Conservation (phyloP, 805 yeast species). For the Candida boleticola region DNA sequence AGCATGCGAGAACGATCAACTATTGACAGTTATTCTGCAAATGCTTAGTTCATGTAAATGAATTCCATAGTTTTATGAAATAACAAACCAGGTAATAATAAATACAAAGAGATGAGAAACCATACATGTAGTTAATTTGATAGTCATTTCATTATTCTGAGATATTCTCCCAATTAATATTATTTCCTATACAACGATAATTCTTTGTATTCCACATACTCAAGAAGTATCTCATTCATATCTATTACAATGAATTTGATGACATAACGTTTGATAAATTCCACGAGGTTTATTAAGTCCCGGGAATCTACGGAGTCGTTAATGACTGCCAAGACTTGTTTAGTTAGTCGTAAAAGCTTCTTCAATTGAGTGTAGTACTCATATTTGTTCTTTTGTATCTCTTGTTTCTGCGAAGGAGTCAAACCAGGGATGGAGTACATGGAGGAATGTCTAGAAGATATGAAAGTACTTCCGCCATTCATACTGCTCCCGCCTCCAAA, state of each 20-base stretch:
- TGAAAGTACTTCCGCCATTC: background rate
- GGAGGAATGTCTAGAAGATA: conserved; percentile 3
- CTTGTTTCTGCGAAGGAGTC: conserved; percentile 22
- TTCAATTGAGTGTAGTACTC: conserved; percentile 33
- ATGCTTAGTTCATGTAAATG: conserved; percentile 83
- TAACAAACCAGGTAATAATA: background rate
- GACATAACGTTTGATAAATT: conserved; percentile 32
- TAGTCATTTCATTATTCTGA: too few species aligned
- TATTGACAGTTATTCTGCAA: conserved; percentile 82
- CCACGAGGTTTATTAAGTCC: conserved; percentile 27
- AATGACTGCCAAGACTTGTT: conserved; percentile 11
- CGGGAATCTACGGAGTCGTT: conserved; percentile 9
- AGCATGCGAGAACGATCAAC: conserved; percentile 95
- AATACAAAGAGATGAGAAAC: background rate
- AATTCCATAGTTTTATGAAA: background rate
- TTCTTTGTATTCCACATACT: conserved; percentile 4
- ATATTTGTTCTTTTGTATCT: conserved; percentile 29
- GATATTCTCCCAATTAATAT: too few species aligned
- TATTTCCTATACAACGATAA: conserved; percentile 2
- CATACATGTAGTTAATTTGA: too few species aligned
- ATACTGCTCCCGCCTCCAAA: background rate
- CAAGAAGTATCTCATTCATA: conserved; percentile 11
- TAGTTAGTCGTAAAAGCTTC: conserved; percentile 15
- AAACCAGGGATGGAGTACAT: conserved; percentile 9
- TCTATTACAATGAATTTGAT: conserved; percentile 39